phyloP scores from a whole-genome alignment of 2,329 filamentous ascomycete genomes.

The Lachnellula cervina region DNA sequence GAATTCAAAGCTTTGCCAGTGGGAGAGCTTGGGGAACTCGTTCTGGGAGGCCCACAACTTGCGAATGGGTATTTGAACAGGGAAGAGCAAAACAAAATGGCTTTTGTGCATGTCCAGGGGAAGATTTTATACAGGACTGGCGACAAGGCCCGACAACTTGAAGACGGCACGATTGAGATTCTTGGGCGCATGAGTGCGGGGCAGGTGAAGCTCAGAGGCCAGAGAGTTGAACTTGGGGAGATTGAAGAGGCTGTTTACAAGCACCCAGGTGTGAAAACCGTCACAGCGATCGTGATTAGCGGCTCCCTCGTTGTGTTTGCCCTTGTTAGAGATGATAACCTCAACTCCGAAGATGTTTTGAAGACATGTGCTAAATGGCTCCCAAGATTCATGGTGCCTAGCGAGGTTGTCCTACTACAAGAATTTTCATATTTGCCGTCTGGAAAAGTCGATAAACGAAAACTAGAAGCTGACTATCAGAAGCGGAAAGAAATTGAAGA shows the following conservation, averaged over 20 bases:
- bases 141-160: conserved; percentile 68
- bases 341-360: conserved; percentile 43
- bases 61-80: conserved; percentile 79
- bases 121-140: conserved; percentile 79
- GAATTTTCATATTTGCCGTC: conserved; percentile 72
- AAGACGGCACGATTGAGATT: conserved; percentile 72
- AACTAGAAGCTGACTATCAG: conserved; percentile 53
- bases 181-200: conserved; percentile 73
- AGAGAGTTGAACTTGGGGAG: conserved; percentile 76
- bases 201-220: conserved; percentile 82
- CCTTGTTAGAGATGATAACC: conserved; percentile 36
- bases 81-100: conserved; percentile 64
- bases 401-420: conserved; percentile 59
- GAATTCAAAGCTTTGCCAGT: conserved; percentile 25
- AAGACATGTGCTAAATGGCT: conserved; percentile 68
- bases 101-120: conserved; percentile 61
- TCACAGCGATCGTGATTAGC: conserved; percentile 61
- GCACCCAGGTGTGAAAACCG: conserved; percentile 57
- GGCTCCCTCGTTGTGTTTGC: conserved; percentile 68
- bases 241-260: conserved; percentile 66
- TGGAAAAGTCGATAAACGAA: conserved; percentile 74
- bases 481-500: conserved; percentile 18
- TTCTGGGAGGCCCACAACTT: conserved; percentile 73
- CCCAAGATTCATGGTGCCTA: conserved; percentile 77
- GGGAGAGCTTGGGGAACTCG: conserved; percentile 55